These are phyloP conservation scores for Mikania micrantha DNA, from an alignment of 129 eudicot genomes.

Conservation along the genomic window DNA sequence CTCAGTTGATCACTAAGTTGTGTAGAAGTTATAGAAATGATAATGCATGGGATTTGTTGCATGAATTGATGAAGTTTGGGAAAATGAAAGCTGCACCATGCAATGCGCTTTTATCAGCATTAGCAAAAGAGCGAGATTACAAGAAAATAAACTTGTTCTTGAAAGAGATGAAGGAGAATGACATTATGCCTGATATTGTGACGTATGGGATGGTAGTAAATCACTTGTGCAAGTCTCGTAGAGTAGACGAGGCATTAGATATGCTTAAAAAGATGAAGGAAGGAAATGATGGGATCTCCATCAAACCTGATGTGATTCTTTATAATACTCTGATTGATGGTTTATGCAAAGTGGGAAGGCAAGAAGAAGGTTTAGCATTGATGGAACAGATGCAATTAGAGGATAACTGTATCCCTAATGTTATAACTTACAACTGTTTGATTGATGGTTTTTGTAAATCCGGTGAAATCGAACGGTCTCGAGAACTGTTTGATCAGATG, in stretches of 20 bases:
- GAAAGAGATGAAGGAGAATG: constrained; percentile 62
- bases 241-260: constrained; percentile 64
- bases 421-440: constrained; percentile 58
- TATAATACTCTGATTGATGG: constrained; percentile 75
- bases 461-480: constrained; percentile 57
- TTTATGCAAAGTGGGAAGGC: constrained; percentile 78
- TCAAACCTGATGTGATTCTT: constrained; percentile 62
- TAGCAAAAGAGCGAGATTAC: constrained; percentile 36
- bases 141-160: constrained; percentile 42
- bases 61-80: constrained; percentile 44
- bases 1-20: constrained; percentile 34
- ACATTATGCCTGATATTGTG: constrained; percentile 43
- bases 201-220: constrained; percentile 61
- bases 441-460: constrained; percentile 83
- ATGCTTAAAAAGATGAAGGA: constrained; percentile 56
- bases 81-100: constrained; percentile 36
- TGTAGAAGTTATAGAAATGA: constrained; percentile 35
- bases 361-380: constrained; percentile 52
- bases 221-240: constrained; percentile 51
- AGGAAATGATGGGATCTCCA: constrained; percentile 34
- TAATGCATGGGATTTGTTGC: constrained; percentile 56
- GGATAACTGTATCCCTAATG: constrained; percentile 45
- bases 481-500: constrained; percentile 55
- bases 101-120: constrained; percentile 53
- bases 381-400: constrained; percentile 53